Conservation (phyloP, 192 early-diverging fungal species). For the Bifiguratus adelaidae region DNA sequence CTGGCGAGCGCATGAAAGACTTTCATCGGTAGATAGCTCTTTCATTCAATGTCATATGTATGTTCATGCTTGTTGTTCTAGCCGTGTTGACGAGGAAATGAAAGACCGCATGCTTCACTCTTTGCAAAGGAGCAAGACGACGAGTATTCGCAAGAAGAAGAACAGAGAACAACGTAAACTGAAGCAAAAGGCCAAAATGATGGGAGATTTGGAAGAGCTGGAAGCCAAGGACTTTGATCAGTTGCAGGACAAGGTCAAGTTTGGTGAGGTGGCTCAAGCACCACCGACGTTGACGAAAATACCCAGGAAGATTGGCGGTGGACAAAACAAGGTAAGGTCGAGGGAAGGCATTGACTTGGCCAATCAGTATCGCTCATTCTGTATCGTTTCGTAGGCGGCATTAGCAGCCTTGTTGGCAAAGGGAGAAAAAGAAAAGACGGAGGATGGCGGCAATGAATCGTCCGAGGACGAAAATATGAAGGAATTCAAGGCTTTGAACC, state of each 20-base stretch:
- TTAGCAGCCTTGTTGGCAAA: constrained; percentile 18
- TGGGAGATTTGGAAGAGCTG: constrained; percentile 19
- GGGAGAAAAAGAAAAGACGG: not conserved
- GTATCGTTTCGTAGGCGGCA: constrained; percentile 10
- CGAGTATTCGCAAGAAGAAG: constrained; percentile 29
- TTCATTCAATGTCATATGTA: not conserved
- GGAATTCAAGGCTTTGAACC: constrained; percentile 20
- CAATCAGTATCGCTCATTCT: not conserved
- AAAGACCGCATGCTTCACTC: constrained; percentile 20
- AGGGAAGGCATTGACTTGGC: constrained; percentile 5
- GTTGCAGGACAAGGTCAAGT: constrained; percentile 35
- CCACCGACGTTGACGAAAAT: constrained; percentile 34
- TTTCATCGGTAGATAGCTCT: constrained; percentile 6
- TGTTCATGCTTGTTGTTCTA: not conserved
- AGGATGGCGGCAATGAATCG: constrained; percentile 18
- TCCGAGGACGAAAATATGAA: constrained; percentile 26
- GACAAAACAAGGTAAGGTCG: constrained; percentile 30
- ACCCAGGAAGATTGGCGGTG: constrained; percentile 32
- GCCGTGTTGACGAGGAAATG: constrained; percentile 33
- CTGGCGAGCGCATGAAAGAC: constrained; percentile 31
- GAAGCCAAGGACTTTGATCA: constrained; percentile 34
- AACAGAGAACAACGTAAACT: constrained; percentile 35
- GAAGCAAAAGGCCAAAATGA: constrained; percentile 26
- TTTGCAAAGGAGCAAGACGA: constrained; percentile 18
- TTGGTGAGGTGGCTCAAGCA: constrained; percentile 43